A percentile compares a stretch with the other conserved stretches of the same genome.
Evolutionary conservation across 2,329 filamentous ascomycete genomes (phyloP).

Genomic region (Sporothrix inflata): DNA sequence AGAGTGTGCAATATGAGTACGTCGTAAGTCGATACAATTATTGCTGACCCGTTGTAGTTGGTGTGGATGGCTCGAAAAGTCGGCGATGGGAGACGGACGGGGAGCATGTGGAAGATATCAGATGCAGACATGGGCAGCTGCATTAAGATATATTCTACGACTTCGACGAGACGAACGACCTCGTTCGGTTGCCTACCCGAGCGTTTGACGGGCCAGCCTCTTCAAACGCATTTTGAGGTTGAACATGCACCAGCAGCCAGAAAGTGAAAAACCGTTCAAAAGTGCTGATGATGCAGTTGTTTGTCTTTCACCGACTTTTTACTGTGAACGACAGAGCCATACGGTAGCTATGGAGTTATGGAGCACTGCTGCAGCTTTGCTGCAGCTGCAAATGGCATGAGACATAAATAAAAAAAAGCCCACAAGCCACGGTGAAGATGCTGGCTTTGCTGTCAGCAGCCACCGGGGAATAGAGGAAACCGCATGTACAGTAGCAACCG

Average conservation of each 20-base stretch:
- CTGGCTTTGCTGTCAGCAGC: too few species aligned
- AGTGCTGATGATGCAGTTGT: neutral
- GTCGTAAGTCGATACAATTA: neutral
- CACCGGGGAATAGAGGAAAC: too few species aligned
- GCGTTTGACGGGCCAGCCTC: too few species aligned
- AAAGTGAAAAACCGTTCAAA: too few species aligned
- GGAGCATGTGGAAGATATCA: neutral
- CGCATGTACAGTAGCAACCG: too few species aligned
- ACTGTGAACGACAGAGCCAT: neutral
- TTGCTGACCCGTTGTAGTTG: neutral
- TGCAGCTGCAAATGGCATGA: neutral
- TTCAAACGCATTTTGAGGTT: neutral
- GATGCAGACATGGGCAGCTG: neutral
- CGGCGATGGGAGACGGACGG: neutral
- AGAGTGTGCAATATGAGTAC: neutral
- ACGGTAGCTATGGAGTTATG: constrained; percentile 3
- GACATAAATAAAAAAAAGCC: neutral
- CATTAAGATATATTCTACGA: neutral
- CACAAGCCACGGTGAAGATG: neutral
- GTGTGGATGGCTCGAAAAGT: neutral
- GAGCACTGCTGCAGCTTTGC: neutral
- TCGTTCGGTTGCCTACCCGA: too few species aligned
- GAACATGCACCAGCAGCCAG: neutral
- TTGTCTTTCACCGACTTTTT: constrained; percentile 18
- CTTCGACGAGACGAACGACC: neutral